Percentiles rank a stretch among this genome's conserved stretches.
Conservation (phyloP, 1,139 yeast species). For the Nakaseomyces sp. region DNA sequence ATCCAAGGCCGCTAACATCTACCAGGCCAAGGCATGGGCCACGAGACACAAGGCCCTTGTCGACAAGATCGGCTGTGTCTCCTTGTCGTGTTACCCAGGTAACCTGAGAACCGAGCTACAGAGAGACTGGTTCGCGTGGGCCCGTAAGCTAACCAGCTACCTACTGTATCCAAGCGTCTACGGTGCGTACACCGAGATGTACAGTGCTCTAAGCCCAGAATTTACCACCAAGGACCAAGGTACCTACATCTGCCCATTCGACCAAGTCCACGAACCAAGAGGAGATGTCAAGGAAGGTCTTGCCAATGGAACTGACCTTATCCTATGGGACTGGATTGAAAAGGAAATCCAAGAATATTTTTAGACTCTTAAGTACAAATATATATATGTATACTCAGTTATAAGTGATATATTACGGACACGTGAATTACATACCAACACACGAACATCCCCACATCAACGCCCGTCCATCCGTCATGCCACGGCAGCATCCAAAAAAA, state of each 20-base stretch:
- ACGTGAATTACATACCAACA: no score
- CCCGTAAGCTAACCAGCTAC: constrained; percentile 10
- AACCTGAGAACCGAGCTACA: constrained; percentile 36
- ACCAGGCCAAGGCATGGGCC: constrained; percentile 40
- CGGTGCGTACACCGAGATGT: constrained; percentile 39
- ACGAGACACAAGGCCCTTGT: constrained; percentile 30
- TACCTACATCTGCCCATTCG: constrained; percentile 29
- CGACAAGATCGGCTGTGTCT: constrained; percentile 31
- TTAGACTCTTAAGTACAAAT: neutral
- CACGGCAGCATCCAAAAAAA: no score
- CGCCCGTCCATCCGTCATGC: no score
- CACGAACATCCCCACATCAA: no score
- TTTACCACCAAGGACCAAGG: constrained; percentile 32
- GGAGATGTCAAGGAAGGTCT: constrained; percentile 23
- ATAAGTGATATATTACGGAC: neutral
- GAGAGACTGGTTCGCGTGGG: constrained; percentile 27
- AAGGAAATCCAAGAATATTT: constrained; percentile 13
- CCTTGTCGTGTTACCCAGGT: constrained; percentile 44
- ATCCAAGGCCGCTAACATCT: constrained; percentile 40
- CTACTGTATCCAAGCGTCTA: constrained; percentile 28
- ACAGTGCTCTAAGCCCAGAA: constrained; percentile 36
- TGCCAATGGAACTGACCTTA: constrained; percentile 22
- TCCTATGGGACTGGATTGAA: constrained; percentile 23
- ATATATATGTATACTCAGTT: neutral
- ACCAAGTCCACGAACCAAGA: constrained; percentile 25